Conservation (phyloP, 2,329 filamentous ascomycete genomes). For the Beauveria varroae region DNA sequence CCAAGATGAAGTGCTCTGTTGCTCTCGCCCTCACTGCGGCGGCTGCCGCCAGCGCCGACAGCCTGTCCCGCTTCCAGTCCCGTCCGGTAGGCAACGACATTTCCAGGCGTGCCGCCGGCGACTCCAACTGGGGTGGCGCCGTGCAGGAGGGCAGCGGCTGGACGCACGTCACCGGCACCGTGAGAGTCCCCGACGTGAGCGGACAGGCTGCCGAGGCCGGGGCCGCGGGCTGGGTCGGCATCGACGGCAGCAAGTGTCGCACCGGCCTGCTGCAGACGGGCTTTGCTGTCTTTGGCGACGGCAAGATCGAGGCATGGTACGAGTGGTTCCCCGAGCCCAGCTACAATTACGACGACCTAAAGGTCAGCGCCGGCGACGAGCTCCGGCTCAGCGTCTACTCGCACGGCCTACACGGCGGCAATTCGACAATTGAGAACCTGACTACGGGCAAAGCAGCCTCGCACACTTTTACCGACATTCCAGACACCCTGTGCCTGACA, state of each 20-base stretch:
- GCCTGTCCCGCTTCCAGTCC: background rate
- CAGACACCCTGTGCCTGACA: constrained; percentile 32
- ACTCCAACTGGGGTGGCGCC: background rate
- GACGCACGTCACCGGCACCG: background rate
- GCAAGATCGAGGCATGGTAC: constrained; percentile 6
- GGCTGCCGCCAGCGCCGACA: background rate
- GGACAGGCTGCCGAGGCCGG: background rate
- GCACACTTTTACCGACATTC: constrained; percentile 40
- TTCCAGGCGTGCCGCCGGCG: background rate
- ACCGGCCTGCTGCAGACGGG: constrained; percentile 8
- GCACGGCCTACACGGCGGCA: constrained; percentile 11
- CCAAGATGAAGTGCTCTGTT: background rate
- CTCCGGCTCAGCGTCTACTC: constrained; percentile 24
- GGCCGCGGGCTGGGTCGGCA: constrained; percentile 11
- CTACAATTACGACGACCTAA: background rate
- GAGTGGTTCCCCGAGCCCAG: constrained; percentile 10
- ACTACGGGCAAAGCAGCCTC: constrained; percentile 41
- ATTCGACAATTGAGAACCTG: constrained; percentile 12
- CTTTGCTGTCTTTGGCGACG: constrained; percentile 3
- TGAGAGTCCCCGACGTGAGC: background rate
- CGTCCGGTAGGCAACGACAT: background rate
- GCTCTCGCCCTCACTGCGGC: background rate
- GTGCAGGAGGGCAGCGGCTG: constrained; percentile 7
- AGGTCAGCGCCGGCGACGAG: constrained; percentile 22
- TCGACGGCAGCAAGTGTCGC: constrained; percentile 1